A percentile compares a stretch with the other conserved stretches of the same genome.
Conservation (phyloP, 495 filamentous ascomycete genomes). For the Opeltia flavorubescens region DNA sequence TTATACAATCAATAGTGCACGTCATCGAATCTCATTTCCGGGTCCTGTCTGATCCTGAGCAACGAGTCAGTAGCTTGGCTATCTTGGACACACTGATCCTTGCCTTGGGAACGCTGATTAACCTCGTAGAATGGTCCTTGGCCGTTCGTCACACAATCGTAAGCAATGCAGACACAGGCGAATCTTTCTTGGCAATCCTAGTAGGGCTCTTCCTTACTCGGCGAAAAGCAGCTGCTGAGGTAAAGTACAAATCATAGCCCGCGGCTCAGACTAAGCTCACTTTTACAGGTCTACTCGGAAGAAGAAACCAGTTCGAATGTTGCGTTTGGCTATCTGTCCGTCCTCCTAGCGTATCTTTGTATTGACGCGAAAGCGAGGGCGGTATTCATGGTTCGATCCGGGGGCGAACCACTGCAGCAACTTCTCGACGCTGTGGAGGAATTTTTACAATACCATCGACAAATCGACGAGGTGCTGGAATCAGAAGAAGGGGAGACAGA, state of each 20-base stretch:
- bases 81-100: conserved; percentile 61
- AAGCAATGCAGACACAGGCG: conserved; percentile 7
- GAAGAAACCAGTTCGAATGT: conserved; percentile 77
- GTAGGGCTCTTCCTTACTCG: conserved; percentile 27
- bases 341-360: conserved; percentile 70
- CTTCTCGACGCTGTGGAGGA: conserved; percentile 72
- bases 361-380: conserved; percentile 38
- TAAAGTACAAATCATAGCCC: conserved; percentile 15
- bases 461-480: conserved; percentile 44
- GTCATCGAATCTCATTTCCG: conserved; percentile 31
- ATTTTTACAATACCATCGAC: conserved; percentile 65
- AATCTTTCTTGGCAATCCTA: conserved; percentile 28
- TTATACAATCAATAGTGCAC: conserved; percentile 41
- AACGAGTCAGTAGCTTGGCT: conserved; percentile 29
- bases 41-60: conserved; percentile 25
- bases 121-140: conserved; percentile 67
- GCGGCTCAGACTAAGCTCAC: not conserved
- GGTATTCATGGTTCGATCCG: conserved; percentile 36
- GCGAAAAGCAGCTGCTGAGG: conserved; percentile 30
- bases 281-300: conserved; percentile 60
- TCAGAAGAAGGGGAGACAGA: conserved; percentile 20
- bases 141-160: conserved; percentile 31
- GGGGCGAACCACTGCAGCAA: conserved; percentile 42
- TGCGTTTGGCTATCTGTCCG: conserved; percentile 76
- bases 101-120: conserved; percentile 73